Evolutionary conservation across 2,329 filamentous ascomycete species (phyloP).

Genomic region (Ophiobolus disseminans): DNA sequence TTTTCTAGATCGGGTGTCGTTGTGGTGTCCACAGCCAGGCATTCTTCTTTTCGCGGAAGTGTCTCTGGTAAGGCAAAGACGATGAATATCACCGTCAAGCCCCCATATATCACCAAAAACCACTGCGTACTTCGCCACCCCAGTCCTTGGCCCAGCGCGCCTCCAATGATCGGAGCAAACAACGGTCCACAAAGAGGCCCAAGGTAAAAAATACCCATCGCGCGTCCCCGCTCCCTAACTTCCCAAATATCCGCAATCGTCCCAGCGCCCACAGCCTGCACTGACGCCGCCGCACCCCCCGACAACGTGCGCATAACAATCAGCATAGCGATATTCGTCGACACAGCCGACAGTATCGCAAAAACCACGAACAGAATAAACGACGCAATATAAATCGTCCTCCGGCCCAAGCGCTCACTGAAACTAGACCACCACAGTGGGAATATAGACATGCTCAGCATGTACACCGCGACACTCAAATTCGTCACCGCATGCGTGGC

Average conservation of each 20-base stretch:
- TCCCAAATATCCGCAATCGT: conserved; percentile 51
- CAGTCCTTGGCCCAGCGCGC: conserved; percentile 38
- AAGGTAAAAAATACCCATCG: conserved; percentile 50
- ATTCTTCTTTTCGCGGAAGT: not conserved
- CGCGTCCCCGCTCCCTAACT: conserved; percentile 44
- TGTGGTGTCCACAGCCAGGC: not conserved
- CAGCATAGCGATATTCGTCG: conserved; percentile 47
- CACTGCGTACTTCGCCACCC: conserved; percentile 51
- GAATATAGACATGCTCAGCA: conserved; percentile 52
- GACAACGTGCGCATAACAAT: conserved; percentile 45
- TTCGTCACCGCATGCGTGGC: conserved; percentile 46
- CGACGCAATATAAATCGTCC: conserved; percentile 47
- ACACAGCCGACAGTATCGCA: conserved; percentile 42
- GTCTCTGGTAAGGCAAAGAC: conserved; percentile 45
- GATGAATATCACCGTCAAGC: conserved; percentile 39
- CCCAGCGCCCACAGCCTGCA: conserved; percentile 49
- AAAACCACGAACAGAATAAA: conserved; percentile 46
- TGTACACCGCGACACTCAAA: conserved; percentile 51
- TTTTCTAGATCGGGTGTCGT: conserved; percentile 10
- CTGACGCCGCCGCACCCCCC: conserved; percentile 48
- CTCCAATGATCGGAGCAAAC: conserved; percentile 50
- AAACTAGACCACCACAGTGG: conserved; percentile 52
- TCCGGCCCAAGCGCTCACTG: conserved; percentile 44
- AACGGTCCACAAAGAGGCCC: conserved; percentile 49
- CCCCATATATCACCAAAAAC: conserved; percentile 50